These are phyloP conservation scores for Xylaria digitata DNA, from an alignment of 2,329 filamentous ascomycete species.

Conservation along the genomic window DNA sequence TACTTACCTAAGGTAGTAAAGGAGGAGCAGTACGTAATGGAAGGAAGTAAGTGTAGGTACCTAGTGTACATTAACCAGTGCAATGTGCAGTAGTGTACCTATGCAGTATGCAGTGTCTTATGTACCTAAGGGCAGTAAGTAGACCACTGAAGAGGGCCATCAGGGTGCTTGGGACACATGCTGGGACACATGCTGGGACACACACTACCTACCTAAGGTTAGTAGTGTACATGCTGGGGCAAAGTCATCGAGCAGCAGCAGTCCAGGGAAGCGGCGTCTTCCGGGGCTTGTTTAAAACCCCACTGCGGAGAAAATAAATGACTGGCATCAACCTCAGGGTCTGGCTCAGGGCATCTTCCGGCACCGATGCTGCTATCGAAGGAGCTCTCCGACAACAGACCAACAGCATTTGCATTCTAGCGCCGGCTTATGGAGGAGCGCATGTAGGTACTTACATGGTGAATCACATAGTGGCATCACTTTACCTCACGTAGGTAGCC, in stretches of 20 bases:
- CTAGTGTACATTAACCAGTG: too few relatives aligned
- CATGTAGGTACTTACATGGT: background rate
- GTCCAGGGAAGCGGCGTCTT: slow-evolving; percentile 42
- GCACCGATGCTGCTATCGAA: slow-evolving; percentile 16
- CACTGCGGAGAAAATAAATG: slow-evolving; percentile 33
- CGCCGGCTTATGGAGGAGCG: slow-evolving; percentile 13
- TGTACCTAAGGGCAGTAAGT: too few relatives aligned
- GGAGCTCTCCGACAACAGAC: slow-evolving; percentile 37
- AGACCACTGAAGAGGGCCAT: background rate
- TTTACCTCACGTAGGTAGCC: slow-evolving; percentile 1
- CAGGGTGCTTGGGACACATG: background rate
- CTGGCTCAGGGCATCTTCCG: slow-evolving; percentile 21
- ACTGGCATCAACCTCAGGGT: slow-evolving; percentile 9
- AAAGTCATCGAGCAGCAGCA: background rate
- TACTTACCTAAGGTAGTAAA: too few relatives aligned
- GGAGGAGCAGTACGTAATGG: too few relatives aligned
- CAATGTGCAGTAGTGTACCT: too few relatives aligned
- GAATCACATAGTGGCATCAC: background rate
- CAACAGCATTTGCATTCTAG: slow-evolving; percentile 7
- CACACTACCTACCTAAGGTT: too few relatives aligned
- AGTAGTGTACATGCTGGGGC: background rate
- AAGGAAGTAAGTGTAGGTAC: too few relatives aligned
- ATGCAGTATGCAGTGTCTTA: too few relatives aligned
- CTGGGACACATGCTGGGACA: too few relatives aligned
- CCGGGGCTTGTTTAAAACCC: slow-evolving; percentile 29